Evolutionary conservation across 1,139 yeast genomes (phyloP), one percentile per base, ranked within the genome.

Genomic region (Nakaseomyces sp.): DNA sequence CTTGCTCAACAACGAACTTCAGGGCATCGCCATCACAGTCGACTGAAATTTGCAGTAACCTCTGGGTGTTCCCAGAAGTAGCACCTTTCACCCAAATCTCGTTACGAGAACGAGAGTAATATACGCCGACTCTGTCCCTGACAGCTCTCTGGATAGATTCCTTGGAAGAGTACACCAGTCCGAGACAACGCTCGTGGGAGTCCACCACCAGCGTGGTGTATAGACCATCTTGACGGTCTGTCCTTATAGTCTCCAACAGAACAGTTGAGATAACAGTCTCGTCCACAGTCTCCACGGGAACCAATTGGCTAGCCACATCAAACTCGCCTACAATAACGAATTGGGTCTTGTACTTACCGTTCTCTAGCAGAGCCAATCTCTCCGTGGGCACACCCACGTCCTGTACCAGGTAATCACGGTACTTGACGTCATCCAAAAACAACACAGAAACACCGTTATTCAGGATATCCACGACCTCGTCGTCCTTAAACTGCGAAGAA

Each of bases 11-110:
- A 22, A 81, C 74, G 59, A 88, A 86, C 66, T 84, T 83, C 55
- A 91, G 69, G 49, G 94, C 86, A 62, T 91, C 98, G 40, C 84
- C 79, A 65, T 91, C 99, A 64, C 99, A 91, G 65, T 93, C 99
- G 51, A 77, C 67, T 43, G 78, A 81, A 46, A 91, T 63, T 37
- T 71, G 67, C 22, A 83, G 55, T 44, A 91, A 71, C 52, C 71
- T 72, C 66, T 91, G 98, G 1, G 95, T 86, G 42, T 95, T 95
- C 9, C 98, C 98, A 28, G 95, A 83, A 4, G 96, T 85, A 47
- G 84, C 84, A 31, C 98, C 99, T 65, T 91, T 91, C 65, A 83
- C 85, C 98, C 99, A 91, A 47, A 91, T 73, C 19, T 93, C 87
- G 48, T 82, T 81, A 52, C 87, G 77, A 52, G 81, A 80, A 55